These are phyloP conservation scores for Pseudocercospora vitis DNA, from an alignment of 2,329 filamentous ascomycete genomes.

Conservation along the genomic window DNA sequence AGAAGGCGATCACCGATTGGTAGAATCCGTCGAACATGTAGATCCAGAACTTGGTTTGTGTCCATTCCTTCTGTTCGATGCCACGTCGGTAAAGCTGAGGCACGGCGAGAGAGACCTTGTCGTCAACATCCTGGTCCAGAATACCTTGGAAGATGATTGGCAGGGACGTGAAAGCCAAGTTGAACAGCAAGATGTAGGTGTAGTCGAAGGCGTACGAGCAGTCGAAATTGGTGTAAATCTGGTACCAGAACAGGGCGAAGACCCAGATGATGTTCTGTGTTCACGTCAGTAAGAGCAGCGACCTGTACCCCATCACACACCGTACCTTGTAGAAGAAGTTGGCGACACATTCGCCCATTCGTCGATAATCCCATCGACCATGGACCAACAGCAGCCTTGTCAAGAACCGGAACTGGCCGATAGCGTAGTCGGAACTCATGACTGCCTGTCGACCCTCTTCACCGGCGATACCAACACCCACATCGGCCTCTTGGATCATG, in stretches of 20 bases:
- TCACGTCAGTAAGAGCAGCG: constrained; percentile 30
- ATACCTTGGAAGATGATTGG: constrained; percentile 95
- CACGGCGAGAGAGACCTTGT: constrained; percentile 88
- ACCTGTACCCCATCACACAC: not conserved
- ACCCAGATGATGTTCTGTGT: constrained; percentile 91
- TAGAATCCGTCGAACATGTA: constrained; percentile 96
- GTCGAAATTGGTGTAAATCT: constrained; percentile 93
- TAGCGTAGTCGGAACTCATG: constrained; percentile 95
- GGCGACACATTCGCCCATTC: constrained; percentile 87
- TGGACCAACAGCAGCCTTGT: constrained; percentile 84
- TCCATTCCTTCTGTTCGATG: constrained; percentile 96
- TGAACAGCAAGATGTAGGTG: constrained; percentile 95
- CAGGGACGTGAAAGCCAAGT: constrained; percentile 92
- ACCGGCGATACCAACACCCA: constrained; percentile 94
- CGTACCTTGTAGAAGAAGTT: constrained; percentile 98
- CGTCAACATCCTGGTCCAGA: constrained; percentile 93
- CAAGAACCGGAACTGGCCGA: constrained; percentile 89
- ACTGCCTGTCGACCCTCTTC: constrained; percentile 89
- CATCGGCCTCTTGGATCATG: constrained; percentile 96
- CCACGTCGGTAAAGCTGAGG: constrained; percentile 93
- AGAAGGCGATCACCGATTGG: constrained; percentile 91
- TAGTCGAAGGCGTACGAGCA: constrained; percentile 97
- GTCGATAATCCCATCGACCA: constrained; percentile 93
- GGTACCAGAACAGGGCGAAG: constrained; percentile 95
- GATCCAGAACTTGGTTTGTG: constrained; percentile 90